Conservation (phyloP, 1,284 basidiomycete species). For the Tremellales sp. region DNA sequence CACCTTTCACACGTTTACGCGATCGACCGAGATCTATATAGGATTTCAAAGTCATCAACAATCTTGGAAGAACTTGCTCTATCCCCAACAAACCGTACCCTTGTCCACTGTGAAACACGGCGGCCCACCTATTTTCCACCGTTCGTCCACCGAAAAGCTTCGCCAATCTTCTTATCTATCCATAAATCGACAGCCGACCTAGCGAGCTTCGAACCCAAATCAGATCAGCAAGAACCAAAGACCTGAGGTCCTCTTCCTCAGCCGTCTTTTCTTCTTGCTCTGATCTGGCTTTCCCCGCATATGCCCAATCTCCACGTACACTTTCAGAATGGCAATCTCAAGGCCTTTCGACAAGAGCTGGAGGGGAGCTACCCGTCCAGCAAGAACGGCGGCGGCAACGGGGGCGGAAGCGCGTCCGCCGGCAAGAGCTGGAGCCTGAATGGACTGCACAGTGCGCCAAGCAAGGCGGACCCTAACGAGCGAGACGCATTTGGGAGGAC, state of each 20-base stretch:
- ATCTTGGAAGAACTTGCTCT: no score
- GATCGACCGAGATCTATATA: no score
- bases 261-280: background rate
- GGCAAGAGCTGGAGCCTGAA: slow-evolving; percentile 64
- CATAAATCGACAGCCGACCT: background rate
- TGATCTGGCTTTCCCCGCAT: slow-evolving; percentile 11
- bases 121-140: no score
- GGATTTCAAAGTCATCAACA: no score
- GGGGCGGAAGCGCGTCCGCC: slow-evolving; percentile 43
- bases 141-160: no score
- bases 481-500: slow-evolving; percentile 40
- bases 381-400: slow-evolving; percentile 22
- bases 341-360: slow-evolving; percentile 75
- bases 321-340: slow-evolving; percentile 69
- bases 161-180: no score
- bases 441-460: slow-evolving; percentile 49
- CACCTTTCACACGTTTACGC: no score
- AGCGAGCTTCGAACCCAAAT: background rate
- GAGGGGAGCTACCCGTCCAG: slow-evolving; percentile 49
- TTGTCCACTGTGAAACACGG: no score
- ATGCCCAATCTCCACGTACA: slow-evolving; percentile 67
- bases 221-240: background rate
- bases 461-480: slow-evolving; percentile 47
- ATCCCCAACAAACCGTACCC: no score
- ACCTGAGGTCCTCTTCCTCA: slow-evolving; percentile 3